phyloP scores from a whole-genome alignment of 2,329 filamentous ascomycete species.

The Dactylonectria estremocensis region DNA sequence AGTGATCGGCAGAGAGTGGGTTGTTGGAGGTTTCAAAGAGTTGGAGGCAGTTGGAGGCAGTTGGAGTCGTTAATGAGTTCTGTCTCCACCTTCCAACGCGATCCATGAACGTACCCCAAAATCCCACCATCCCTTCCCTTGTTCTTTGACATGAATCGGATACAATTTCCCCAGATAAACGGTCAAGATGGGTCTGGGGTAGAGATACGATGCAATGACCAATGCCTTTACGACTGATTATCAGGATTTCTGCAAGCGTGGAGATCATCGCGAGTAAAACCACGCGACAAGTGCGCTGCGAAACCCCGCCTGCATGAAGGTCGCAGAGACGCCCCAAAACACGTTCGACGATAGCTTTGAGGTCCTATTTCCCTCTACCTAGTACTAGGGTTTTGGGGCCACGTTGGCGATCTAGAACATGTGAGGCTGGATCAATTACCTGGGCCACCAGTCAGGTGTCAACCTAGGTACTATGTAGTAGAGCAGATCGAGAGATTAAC shows the following conservation, averaged over 20 bases:
- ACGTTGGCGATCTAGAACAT: not conserved
- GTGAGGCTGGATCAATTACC: not conserved
- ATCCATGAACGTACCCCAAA: not conserved
- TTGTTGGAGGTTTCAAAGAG: not conserved
- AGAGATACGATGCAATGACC: not conserved
- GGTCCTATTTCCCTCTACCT: too few relatives aligned
- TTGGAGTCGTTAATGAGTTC: not conserved
- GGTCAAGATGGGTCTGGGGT: not conserved
- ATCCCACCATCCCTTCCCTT: not conserved
- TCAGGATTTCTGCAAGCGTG: not conserved
- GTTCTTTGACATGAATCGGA: not conserved
- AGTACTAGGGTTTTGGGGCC: not conserved
- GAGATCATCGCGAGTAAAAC: not conserved
- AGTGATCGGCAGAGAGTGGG: not conserved
- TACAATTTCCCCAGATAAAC: conserved; percentile 7
- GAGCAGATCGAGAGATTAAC: not conserved
- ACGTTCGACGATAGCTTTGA: not conserved
- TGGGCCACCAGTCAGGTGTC: not conserved
- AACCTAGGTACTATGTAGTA: too few relatives aligned
- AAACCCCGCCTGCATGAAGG: not conserved
- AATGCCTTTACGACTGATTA: not conserved
- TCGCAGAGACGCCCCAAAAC: not conserved
- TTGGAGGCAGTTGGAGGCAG: not conserved
- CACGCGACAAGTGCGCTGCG: not conserved
- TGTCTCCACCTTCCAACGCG: not conserved